Evolutionary conservation across 352 stramenopile genomes (phyloP), one percentile per base, ranked within the genome.

Genomic region (Globisporangium barbulae): DNA sequence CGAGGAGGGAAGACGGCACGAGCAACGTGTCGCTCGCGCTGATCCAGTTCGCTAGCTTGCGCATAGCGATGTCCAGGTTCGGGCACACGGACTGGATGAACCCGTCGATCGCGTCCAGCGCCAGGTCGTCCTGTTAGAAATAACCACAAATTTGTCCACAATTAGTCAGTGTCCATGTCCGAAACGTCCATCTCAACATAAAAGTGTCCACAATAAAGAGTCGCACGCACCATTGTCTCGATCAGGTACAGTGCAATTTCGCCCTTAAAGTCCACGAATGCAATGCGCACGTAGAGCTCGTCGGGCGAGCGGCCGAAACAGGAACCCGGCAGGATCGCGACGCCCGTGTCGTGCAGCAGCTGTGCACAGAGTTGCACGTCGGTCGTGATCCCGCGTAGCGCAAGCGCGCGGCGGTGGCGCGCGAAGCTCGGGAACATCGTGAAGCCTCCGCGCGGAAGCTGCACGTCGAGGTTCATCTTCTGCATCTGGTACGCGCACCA

Each of bases 11-110:
- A n/a, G 25, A 37, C 13, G 44, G 63, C 47, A 55, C 55, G n/a
- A 64, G 48, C 28, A 68, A 47, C 39, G 48, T 49, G 63, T 64
- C 35, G 15, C 61, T 59, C 21, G 64, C 47, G 30, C 42, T 76
- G 50, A 93, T 86, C 87, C 87, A 96, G 44, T 72, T 76, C 19
- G 85, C 67, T 21, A 96, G 62, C 48, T 88, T 88, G 31, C 82
- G 77, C 82, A 96, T 96, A 9, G 87, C 85, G 12, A 86, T 83
- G 65, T 90, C 85, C 53, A 96, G 69, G 69, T 96, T 94, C 10
- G 87, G 87, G 55, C 87, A 96, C 61, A 96, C 87, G 13, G 87
- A 96, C 67, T 92, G 83, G 67, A 96, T 91, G 64, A 96, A 96
- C 31, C 83, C 79, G 54, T 93, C 82, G 31, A 92, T 80, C 0